Percentiles rank a stretch among this genome's conserved stretches.
These are phyloP conservation scores for Teratosphaeriaceae sp. DNA, from an alignment of 2,329 filamentous ascomycete species.

Conservation along the genomic window DNA sequence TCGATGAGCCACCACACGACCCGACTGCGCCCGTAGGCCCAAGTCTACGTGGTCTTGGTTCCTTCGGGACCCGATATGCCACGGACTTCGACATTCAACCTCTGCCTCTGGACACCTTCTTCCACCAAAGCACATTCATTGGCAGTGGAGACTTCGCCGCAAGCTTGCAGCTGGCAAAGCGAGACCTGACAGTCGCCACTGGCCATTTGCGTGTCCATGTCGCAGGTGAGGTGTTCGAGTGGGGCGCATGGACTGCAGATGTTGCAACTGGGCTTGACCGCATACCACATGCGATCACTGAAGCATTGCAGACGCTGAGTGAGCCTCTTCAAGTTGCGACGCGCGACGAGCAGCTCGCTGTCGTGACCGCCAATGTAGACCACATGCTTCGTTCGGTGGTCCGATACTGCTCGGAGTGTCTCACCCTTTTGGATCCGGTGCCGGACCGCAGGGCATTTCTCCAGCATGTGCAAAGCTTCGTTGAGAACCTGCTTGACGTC, in stretches of 20 bases:
- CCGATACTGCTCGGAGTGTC: slow-evolving; percentile 41
- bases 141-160: slow-evolving; percentile 49
- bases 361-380: slow-evolving; percentile 11
- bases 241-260: slow-evolving; percentile 51
- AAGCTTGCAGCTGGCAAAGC: slow-evolving; percentile 34
- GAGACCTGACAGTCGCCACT: slow-evolving; percentile 38
- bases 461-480: slow-evolving; percentile 34
- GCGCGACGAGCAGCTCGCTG: slow-evolving; percentile 1
- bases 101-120: slow-evolving; percentile 47
- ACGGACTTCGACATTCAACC: slow-evolving; percentile 48
- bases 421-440: slow-evolving; percentile 50
- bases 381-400: slow-evolving; percentile 41
- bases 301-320: slow-evolving; percentile 12
- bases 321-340: not conserved
- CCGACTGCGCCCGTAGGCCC: slow-evolving; percentile 1
- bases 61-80: slow-evolving; percentile 45
- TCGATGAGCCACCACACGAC: not conserved
- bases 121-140: slow-evolving; percentile 50
- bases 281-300: slow-evolving; percentile 30
- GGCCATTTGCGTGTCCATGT: slow-evolving; percentile 35
- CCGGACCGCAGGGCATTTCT: slow-evolving; percentile 45
- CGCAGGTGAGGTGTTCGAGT: slow-evolving; percentile 31
- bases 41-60: slow-evolving; percentile 37
- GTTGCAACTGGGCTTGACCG: slow-evolving; percentile 42
- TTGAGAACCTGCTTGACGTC: slow-evolving; percentile 28